Percentiles rank a stretch among this genome's conserved stretches.
Conservation (phyloP, 805 yeast genomes). For the Nakazawaea peltata region DNA sequence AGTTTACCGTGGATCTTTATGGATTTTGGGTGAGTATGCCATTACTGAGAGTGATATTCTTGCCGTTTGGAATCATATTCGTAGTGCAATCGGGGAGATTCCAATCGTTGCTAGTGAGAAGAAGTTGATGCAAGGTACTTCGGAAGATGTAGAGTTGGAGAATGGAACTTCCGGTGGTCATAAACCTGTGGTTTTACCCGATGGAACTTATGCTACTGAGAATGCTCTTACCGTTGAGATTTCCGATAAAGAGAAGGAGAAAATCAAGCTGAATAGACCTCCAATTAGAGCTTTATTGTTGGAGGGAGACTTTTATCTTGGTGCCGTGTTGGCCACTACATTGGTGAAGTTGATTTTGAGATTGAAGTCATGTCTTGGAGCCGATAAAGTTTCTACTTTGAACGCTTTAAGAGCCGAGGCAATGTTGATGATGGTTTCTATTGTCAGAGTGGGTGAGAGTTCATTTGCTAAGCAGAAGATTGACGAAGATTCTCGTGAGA, state of each 20-base stretch:
- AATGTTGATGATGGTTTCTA: constrained; percentile 83
- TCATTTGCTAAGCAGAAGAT: constrained; percentile 61
- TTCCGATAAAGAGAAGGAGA: constrained; percentile 23
- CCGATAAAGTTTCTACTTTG: constrained; percentile 36
- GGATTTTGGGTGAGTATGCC: constrained; percentile 95
- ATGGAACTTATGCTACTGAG: constrained; percentile 98
- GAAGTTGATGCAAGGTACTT: constrained; percentile 30
- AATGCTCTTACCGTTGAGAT: constrained; percentile 55
- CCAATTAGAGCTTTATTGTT: constrained; percentile 77
- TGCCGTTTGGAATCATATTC: constrained; percentile 79
- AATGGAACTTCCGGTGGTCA: constrained; percentile 18
- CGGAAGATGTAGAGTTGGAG: constrained; percentile 25
- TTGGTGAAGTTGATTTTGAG: constrained; percentile 82
- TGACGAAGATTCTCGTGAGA: constrained; percentile 95
- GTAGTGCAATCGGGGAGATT: constrained; percentile 80
- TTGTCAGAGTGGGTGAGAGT: constrained; percentile 81
- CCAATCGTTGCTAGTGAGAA: constrained; percentile 78
- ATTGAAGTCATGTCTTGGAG: constrained; percentile 47
- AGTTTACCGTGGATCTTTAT: constrained; percentile 86
- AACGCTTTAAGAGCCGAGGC: constrained; percentile 95
- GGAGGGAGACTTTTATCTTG: constrained; percentile 86
- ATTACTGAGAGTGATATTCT: constrained; percentile 63
- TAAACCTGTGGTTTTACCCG: constrained; percentile 90
- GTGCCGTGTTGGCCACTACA: constrained; percentile 81
- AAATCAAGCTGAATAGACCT: constrained; percentile 24